Conservation (phyloP, 1,139 yeast species). For the Scheffersomyces insectosa region DNA sequence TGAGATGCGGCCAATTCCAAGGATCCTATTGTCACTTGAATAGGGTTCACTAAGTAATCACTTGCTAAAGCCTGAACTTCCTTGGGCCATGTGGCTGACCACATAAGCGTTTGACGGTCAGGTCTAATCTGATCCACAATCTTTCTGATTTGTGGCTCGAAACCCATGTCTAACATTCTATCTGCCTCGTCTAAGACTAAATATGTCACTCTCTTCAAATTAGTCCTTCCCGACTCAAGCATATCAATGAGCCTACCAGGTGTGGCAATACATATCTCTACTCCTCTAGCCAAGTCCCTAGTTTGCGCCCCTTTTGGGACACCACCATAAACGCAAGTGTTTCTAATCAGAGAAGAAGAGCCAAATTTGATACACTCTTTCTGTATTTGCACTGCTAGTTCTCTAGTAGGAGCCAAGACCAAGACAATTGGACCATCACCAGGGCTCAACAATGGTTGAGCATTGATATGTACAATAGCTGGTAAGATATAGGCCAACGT, state of each 20-base stretch:
- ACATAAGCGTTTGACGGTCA: conserved; percentile 97
- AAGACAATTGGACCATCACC: conserved; percentile 98
- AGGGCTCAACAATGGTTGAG: conserved; percentile 87
- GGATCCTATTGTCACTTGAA: conserved; percentile 96
- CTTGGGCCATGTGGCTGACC: conserved; percentile 99
- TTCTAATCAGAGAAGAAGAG: conserved; percentile 85
- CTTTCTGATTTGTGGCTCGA: conserved; percentile 94
- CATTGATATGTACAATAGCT: conserved; percentile 94
- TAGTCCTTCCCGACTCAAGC: conserved; percentile 94
- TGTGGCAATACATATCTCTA: conserved; percentile 92
- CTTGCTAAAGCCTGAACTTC: conserved; percentile 90
- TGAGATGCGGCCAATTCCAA: conserved; percentile 95
- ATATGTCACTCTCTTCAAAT: conserved; percentile 93
- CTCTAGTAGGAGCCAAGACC: conserved; percentile 98
- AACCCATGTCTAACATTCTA: conserved; percentile 96
- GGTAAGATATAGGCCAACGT: conserved; percentile 96
- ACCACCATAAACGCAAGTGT: conserved; percentile 99
- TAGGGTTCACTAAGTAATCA: conserved; percentile 88
- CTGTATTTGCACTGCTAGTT: conserved; percentile 96
- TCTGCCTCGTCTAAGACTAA: conserved; percentile 97
- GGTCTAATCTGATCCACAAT: conserved; percentile 95
- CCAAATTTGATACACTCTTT: conserved; percentile 95
- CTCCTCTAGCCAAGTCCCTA: conserved; percentile 93
- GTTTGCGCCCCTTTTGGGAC: conserved; percentile 97
- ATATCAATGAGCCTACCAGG: conserved; percentile 98